Percentiles rank a stretch among this genome's conserved stretches.
Conservation (phyloP, 2,329 filamentous ascomycete genomes). For the Cyphellophora attinorum region DNA sequence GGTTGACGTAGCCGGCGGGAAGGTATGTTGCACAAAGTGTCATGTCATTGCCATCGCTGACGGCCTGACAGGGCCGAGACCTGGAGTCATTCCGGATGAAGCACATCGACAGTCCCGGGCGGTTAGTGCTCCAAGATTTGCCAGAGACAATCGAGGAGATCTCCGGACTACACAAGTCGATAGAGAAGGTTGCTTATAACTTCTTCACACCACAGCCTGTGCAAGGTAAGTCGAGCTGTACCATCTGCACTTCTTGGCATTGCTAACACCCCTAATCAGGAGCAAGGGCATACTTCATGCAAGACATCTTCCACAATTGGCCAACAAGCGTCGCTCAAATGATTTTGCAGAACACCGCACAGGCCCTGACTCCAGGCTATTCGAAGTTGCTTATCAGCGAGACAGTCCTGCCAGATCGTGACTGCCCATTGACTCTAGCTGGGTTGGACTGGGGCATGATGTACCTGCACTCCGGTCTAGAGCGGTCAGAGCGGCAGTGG, state of each 20-base stretch:
- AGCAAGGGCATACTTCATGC: neutral
- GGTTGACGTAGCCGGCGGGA: neutral
- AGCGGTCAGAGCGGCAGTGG: conserved; percentile 1
- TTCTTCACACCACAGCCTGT: neutral
- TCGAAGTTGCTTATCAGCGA: conserved; percentile 1
- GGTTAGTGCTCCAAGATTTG: neutral
- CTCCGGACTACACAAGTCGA: neutral
- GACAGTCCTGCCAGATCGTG: neutral
- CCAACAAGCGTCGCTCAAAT: neutral
- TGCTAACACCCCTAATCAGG: no score
- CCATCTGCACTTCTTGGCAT: no score
- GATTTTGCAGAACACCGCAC: neutral
- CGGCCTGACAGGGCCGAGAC: neutral
- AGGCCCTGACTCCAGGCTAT: neutral
- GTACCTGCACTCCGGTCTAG: neutral
- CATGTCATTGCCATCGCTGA: no score
- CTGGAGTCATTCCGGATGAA: neutral
- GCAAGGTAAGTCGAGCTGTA: neutral
- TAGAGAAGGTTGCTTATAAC: neutral
- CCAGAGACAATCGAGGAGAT: neutral
- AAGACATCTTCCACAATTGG: conserved; percentile 1
- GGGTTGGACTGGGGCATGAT: neutral
- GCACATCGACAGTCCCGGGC: neutral
- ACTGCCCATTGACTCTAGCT: neutral
- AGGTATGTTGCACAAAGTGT: no score